phyloP scores from a whole-genome alignment of 108 stramenopile genomes.

The Pseudonitzschia multistriata region DNA sequence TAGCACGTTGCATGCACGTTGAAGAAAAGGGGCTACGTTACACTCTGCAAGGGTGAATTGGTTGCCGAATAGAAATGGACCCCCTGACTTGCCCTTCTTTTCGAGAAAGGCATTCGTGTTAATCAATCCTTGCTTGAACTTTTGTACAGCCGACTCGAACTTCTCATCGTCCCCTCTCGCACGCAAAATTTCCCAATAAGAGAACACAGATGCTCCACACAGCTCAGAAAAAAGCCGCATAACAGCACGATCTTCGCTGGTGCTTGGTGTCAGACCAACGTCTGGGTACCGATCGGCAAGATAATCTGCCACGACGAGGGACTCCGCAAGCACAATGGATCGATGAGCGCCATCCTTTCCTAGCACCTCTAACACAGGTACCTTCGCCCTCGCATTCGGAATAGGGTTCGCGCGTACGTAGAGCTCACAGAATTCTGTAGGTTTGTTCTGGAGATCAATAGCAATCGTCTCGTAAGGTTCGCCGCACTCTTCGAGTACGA shows the following conservation, averaged over 20 bases:
- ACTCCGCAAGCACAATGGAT: slow-evolving; percentile 5
- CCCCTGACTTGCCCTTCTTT: not conserved
- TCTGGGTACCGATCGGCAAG: slow-evolving; percentile 13
- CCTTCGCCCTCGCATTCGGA: slow-evolving; percentile 20
- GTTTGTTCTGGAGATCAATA: slow-evolving; percentile 25
- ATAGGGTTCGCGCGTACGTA: slow-evolving; percentile 28
- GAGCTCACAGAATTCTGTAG: slow-evolving; percentile 12
- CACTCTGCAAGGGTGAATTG: slow-evolving; percentile 29
- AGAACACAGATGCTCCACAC: slow-evolving; percentile 20
- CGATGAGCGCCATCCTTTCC: not conserved
- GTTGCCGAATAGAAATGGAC: slow-evolving; percentile 26
- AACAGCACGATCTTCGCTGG: slow-evolving; percentile 13
- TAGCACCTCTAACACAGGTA: slow-evolving; percentile 18
- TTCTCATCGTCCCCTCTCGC: slow-evolving; percentile 5
- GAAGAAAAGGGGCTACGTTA: slow-evolving; percentile 22
- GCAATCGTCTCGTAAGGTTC: slow-evolving; percentile 6
- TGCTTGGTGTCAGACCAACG: not conserved
- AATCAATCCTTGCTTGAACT: slow-evolving; percentile 13
- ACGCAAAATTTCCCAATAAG: slow-evolving; percentile 20
- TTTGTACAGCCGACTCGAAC: slow-evolving; percentile 13
- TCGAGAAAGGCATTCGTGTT: slow-evolving; percentile 15
- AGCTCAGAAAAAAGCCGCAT: slow-evolving; percentile 27
- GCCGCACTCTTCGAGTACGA: slow-evolving; percentile 24
- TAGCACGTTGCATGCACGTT: slow-evolving; percentile 26
- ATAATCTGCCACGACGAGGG: slow-evolving; percentile 20